Evolutionary conservation across 257 asterid species (phyloP).

Genomic region (Solanum sitiens): DNA sequence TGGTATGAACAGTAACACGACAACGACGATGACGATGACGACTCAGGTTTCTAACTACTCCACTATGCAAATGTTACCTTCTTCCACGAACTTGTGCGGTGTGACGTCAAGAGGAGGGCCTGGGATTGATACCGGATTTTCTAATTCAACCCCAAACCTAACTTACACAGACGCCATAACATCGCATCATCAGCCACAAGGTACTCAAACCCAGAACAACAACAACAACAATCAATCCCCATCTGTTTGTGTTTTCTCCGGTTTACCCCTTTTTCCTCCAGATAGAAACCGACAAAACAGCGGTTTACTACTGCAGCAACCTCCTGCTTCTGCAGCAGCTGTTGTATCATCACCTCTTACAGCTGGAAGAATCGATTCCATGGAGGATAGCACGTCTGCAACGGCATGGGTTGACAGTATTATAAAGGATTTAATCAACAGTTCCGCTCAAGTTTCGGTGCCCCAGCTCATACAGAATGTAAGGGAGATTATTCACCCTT

Average conservation of each 20-base stretch:
- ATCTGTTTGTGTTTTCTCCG: constrained; percentile 77
- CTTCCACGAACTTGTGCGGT: constrained; percentile 23
- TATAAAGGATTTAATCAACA: constrained; percentile 76
- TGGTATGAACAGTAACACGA: background rate
- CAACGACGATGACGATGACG: background rate
- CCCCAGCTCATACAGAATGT: constrained; percentile 91
- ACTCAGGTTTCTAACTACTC: constrained; percentile 59
- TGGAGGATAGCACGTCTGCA: constrained; percentile 43
- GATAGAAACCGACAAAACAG: constrained; percentile 22
- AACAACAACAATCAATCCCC: constrained; percentile 9
- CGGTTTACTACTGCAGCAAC: constrained; percentile 7
- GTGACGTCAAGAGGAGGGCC: constrained; percentile 42
- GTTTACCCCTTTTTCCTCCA: constrained; percentile 85
- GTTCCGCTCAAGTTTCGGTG: constrained; percentile 58
- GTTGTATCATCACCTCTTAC: background rate
- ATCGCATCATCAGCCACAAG: constrained; percentile 3
- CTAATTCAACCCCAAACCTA: constrained; percentile 15
- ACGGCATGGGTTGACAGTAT: constrained; percentile 85
- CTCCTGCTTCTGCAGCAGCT: background rate
- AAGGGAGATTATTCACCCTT: constrained; percentile 80
- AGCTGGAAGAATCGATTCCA: background rate
- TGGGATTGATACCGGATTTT: constrained; percentile 10
- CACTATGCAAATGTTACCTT: constrained; percentile 34
- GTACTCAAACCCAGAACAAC: background rate
- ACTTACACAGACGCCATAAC: constrained; percentile 18